These are phyloP conservation scores for Aspergillus udagawae DNA, from an alignment of 2,329 filamentous ascomycete species.

Conservation along the genomic window DNA sequence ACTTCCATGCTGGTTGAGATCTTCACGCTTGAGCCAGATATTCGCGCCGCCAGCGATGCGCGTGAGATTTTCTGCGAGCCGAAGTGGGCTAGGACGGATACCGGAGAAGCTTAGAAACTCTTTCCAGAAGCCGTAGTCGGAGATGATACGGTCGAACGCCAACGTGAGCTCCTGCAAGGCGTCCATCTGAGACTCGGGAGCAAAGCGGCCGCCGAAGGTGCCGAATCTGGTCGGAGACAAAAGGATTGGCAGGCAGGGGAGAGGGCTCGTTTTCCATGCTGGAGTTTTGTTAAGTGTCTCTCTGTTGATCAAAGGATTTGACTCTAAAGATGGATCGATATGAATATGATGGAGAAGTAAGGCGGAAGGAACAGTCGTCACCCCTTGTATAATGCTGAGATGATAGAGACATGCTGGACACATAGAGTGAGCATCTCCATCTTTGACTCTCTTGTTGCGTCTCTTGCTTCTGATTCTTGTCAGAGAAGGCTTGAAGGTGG, in stretches of 20 bases:
- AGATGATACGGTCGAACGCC: constrained; percentile 21
- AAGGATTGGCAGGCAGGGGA: constrained; percentile 7
- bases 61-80: constrained; percentile 16
- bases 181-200: constrained; percentile 25
- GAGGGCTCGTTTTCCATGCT: constrained; percentile 9
- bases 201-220: constrained; percentile 24
- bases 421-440: neutral
- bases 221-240: constrained; percentile 15
- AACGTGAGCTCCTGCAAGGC: constrained; percentile 22
- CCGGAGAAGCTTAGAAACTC: constrained; percentile 21
- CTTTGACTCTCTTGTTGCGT: neutral
- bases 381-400: neutral
- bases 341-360: neutral
- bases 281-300: constrained; percentile 1
- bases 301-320: neutral
- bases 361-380: neutral
- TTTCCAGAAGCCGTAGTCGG: constrained; percentile 23
- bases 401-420: neutral
- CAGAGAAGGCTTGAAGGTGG: neutral
- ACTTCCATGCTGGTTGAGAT: constrained; percentile 20
- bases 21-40: constrained; percentile 25
- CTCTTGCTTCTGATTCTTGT: neutral
- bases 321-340: neutral
- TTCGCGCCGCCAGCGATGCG: constrained; percentile 15
- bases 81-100: constrained; percentile 14